Percentiles rank a stretch among this genome's conserved stretches.
Conservation (phyloP, 768 basidiomycete species). For the Tylopilus rubrobrunneus region DNA sequence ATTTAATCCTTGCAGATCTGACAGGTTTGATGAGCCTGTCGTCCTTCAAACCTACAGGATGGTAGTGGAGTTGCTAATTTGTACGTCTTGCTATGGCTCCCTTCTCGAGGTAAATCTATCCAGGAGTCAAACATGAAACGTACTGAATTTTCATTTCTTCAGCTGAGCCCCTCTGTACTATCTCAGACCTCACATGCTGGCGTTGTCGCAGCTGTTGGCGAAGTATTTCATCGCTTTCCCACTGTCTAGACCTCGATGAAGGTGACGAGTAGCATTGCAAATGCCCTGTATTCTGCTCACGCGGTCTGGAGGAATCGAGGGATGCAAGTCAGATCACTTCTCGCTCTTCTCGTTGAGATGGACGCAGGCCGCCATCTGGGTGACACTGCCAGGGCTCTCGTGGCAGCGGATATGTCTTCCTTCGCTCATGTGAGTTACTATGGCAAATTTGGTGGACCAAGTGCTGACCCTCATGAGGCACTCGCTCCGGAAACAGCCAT, state of each 20-base stretch:
- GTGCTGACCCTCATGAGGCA: slow-evolving; percentile 28
- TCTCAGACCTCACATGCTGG: slow-evolving; percentile 49
- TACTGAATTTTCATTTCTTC: slow-evolving; percentile 7
- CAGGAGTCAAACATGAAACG: not conserved
- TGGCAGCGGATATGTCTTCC: slow-evolving; percentile 54
- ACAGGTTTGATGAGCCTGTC: slow-evolving; percentile 29
- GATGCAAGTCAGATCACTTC: slow-evolving; percentile 58
- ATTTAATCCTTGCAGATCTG: slow-evolving; percentile 19
- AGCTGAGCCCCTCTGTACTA: slow-evolving; percentile 55
- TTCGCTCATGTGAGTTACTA: slow-evolving; percentile 53
- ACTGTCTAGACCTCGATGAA: slow-evolving; percentile 80
- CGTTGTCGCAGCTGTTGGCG: slow-evolving; percentile 58
- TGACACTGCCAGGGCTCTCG: slow-evolving; percentile 45
- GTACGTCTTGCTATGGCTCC: slow-evolving; percentile 60
- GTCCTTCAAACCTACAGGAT: slow-evolving; percentile 56
- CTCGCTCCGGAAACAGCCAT: slow-evolving; percentile 36
- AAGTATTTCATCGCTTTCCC: slow-evolving; percentile 66
- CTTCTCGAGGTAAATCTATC: slow-evolving; percentile 54
- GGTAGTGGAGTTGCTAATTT: slow-evolving; percentile 56
- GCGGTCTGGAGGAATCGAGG: slow-evolving; percentile 62
- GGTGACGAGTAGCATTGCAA: slow-evolving; percentile 48
- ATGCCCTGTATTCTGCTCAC: slow-evolving; percentile 59
- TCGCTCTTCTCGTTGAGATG: slow-evolving; percentile 62
- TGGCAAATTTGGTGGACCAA: not conserved
- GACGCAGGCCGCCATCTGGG: slow-evolving; percentile 59